Percentiles rank a stretch among this genome's conserved stretches.
Evolutionary conservation across 441 rosid species (phyloP).

Genomic region (Pelargonium exstipulatum): DNA sequence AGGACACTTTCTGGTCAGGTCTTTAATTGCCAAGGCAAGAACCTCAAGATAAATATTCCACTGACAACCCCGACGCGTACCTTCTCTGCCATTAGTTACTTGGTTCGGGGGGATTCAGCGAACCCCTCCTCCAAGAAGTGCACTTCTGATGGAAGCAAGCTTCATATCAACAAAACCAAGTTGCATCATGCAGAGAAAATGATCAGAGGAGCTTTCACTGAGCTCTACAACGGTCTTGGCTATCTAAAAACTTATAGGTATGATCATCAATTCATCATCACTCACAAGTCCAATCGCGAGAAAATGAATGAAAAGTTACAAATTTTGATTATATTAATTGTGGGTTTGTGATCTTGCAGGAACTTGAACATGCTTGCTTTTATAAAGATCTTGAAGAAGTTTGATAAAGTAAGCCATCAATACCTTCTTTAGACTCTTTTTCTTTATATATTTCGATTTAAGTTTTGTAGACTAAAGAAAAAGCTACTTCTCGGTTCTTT

Average conservation of each 20-base stretch:
- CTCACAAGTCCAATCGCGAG: too few relatives aligned
- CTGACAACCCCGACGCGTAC: conserved; percentile 72
- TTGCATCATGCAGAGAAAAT: conserved; percentile 86
- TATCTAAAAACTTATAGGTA: conserved; percentile 90
- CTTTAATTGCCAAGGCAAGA: conserved; percentile 71
- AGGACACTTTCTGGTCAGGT: conserved; percentile 45
- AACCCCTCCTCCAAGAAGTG: conserved; percentile 61
- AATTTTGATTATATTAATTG: neutral
- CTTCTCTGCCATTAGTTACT: conserved; percentile 68
- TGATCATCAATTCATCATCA: too few relatives aligned
- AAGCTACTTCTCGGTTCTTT: too few relatives aligned
- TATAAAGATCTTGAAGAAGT: conserved; percentile 87
- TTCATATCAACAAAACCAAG: conserved; percentile 64
- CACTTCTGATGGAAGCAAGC: conserved; percentile 45
- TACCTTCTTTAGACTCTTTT: neutral
- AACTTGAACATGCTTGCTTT: conserved; percentile 96
- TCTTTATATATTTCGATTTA: conserved; percentile 14
- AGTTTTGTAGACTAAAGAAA: conserved; percentile 12
- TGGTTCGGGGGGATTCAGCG: conserved; percentile 64
- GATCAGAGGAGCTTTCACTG: conserved; percentile 75
- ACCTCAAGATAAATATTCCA: conserved; percentile 73
- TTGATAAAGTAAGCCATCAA: conserved; percentile 58
- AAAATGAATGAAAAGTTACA: too few relatives aligned
- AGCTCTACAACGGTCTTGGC: conserved; percentile 80
- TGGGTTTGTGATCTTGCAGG: conserved; percentile 34